Evolutionary conservation across 148 eudicot species (phyloP).

Genomic region (Rhododendron henanense): DNA sequence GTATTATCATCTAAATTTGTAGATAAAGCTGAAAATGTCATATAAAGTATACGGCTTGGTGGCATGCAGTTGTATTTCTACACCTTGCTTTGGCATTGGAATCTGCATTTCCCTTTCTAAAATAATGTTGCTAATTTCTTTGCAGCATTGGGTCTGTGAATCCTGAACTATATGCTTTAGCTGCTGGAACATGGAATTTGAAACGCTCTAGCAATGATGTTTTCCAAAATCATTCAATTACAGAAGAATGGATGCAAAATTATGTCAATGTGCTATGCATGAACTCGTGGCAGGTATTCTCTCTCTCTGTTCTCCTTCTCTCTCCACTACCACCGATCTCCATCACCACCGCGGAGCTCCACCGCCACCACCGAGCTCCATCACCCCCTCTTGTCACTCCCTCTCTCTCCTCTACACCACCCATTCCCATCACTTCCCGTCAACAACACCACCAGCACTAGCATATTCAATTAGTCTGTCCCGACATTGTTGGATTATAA

Average conservation of each 20-base stretch:
- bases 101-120: neutral
- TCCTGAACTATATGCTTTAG: conserved; percentile 77
- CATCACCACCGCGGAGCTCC: no score
- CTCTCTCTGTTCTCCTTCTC: no score
- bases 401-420: no score
- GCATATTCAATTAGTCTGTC: no score
- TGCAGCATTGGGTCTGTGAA: conserved; percentile 92
- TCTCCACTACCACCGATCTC: no score
- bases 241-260: conserved; percentile 64
- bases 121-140: conserved; percentile 14
- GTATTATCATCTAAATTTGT: neutral
- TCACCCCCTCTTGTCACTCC: no score
- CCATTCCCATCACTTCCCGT: no score
- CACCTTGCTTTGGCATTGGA: neutral
- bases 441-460: no score
- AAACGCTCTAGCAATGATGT: conserved; percentile 21
- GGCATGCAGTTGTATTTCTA: neutral
- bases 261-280: conserved; percentile 76
- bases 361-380: no score
- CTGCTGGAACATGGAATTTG: conserved; percentile 48
- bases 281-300: conserved; percentile 93
- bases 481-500: no score
- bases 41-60: neutral
- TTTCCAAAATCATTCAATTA: conserved; percentile 26
- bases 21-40: neutral